Base-by-base conservation (phyloP, 495 filamentous ascomycete genomes). In the Evansstolkia leycettana region DNA sequence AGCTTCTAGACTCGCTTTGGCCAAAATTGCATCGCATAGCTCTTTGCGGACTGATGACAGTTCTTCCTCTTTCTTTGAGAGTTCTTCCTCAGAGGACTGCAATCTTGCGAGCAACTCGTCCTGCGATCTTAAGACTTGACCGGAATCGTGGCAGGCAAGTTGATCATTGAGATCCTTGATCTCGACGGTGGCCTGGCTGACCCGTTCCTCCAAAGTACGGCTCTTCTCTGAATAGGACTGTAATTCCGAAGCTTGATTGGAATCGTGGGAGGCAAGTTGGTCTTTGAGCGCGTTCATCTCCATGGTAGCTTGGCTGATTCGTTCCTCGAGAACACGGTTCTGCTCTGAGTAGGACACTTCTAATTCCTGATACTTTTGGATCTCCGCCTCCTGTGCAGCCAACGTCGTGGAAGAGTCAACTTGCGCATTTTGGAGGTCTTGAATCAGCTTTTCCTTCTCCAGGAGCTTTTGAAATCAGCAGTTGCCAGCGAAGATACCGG, bases 301-400 rank as follows among this genome's bases (percentile, higher is more conserved):
- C 4, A 40, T 35, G 24, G 45, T 53, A 5, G 48, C 41, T 35
- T 51, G 45, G 16, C 54, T 36, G 12, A 55, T 38, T 31, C 47
- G 38, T 7, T 43, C 33, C 17, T 43, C 41, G 12, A 59, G 23
- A 1, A 32, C 43, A 24, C 25, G 38, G n/a, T 47, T 45, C 19
- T 58, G 48, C 7, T 29, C 17, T 12, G 13, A 17, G 8, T 39
- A 46, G 1, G 31, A 24, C 0, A 47, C 38, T 13, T 57, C 56
- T 5, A 41, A 25, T 13, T 48, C 42, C 6, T 41, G 47, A 11
- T 48, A 42, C 15, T 42, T 33, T 23, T 43, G 33, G 11, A 57
- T 43, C 23, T 57, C 48, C 6, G 9, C 15, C 8, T 48, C 45
- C 32, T 49, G 46, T 12, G 39, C 36, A 7, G 45, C 33, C 7